A percentile compares a stretch with the other conserved stretches of the same genome.
Conservation (phyloP, 192 early-diverging fungal genomes). For the Jimgerdemannia flammicorona region DNA sequence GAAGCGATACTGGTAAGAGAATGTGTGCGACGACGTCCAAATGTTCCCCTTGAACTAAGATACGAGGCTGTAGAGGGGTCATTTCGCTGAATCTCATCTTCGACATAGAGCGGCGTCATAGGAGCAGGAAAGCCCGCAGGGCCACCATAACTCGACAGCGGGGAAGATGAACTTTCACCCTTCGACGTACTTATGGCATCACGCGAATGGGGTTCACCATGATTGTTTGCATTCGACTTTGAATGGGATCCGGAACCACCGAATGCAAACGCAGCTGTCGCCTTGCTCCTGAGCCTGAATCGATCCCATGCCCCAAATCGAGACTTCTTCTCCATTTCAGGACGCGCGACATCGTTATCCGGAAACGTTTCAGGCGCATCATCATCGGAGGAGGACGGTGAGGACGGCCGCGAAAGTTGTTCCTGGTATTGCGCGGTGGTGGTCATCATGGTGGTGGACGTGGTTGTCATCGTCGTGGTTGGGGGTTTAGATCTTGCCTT, state of each 20-base stretch:
- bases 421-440: background rate
- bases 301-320: background rate
- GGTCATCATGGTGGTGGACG: slow-evolving; percentile 2
- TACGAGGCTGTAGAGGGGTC: background rate
- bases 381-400: background rate
- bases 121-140: background rate
- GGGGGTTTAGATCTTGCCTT: background rate
- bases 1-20: slow-evolving; percentile 30
- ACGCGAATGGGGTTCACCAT: too few relatives aligned
- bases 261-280: background rate
- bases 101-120: background rate
- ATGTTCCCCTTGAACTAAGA: background rate
- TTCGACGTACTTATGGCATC: too few relatives aligned
- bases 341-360: background rate
- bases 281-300: background rate
- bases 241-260: background rate
- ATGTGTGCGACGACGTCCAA: slow-evolving; percentile 14
- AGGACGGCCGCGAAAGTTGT: background rate
- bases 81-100: background rate
- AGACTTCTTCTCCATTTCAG: background rate
- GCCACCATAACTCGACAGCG: background rate
- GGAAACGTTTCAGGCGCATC: background rate
- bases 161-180: background rate
- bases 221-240: background rate
- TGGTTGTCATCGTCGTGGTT: slow-evolving; percentile 14